Evolutionary conservation across 352 stramenopile species (phyloP).

Genomic region (Globisporangium sylvaticum): DNA sequence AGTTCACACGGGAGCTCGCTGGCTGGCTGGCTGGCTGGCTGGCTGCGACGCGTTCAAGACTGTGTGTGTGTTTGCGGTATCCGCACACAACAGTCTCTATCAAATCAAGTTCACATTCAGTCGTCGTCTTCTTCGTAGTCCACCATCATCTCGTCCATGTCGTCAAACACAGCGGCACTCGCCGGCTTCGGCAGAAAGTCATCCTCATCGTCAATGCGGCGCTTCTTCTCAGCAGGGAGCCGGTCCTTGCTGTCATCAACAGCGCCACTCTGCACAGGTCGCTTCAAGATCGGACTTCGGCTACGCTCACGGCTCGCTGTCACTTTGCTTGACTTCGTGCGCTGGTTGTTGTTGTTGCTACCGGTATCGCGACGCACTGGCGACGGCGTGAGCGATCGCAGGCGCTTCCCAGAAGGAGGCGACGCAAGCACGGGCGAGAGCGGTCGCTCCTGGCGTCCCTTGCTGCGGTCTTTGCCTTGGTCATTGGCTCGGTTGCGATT

Average conservation of each 20-base stretch:
- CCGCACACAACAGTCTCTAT: conserved; percentile 2
- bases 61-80: not conserved
- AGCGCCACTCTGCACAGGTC: not conserved
- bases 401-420: conserved; percentile 14
- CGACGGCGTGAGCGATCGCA: conserved; percentile 36
- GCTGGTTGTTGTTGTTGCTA: conserved; percentile 10
- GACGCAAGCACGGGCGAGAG: conserved; percentile 3
- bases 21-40: not conserved
- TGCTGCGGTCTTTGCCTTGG: conserved; percentile 20
- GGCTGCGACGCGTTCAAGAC: not conserved
- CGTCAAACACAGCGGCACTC: conserved; percentile 41
- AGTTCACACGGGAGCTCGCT: not conserved
- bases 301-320: not conserved
- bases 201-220: conserved; percentile 19
- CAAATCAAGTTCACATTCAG: conserved; percentile 15
- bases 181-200: conserved; percentile 31
- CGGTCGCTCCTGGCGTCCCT: not conserved
- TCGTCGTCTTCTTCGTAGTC: conserved; percentile 85
- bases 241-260: not conserved
- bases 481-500: conserved; percentile 31
- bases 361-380: conserved; percentile 22
- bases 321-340: not conserved
- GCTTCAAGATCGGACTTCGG: conserved; percentile 10
- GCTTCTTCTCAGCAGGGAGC: conserved; percentile 14
- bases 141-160: conserved; percentile 76